phyloP scores from a whole-genome alignment of 768 basidiomycete genomes.

The Boletus eberwhitei region DNA sequence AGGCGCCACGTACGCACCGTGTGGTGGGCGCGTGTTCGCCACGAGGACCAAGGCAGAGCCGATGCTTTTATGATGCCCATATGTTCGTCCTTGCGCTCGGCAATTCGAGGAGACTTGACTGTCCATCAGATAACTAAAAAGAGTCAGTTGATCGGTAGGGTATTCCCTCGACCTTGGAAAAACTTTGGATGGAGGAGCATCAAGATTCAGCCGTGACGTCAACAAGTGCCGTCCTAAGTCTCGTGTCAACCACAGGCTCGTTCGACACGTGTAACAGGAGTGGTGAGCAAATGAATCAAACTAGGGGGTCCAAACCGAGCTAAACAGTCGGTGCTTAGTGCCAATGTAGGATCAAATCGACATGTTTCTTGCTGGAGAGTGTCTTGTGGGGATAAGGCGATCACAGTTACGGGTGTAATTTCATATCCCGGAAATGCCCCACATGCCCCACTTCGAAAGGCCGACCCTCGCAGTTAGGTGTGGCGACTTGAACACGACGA shows the following conservation, averaged over 20 bases:
- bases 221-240: background rate
- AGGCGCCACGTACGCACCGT: constrained; percentile 10
- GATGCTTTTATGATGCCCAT: background rate
- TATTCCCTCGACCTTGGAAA: background rate
- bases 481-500: background rate
- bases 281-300: background rate
- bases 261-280: background rate
- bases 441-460: constrained; percentile 2
- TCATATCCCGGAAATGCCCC: constrained; percentile 17
- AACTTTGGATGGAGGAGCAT: background rate
- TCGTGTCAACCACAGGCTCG: background rate
- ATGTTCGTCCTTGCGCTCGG: background rate
- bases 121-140: background rate
- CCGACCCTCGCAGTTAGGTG: background rate
- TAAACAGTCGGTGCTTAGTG: background rate
- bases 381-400: background rate
- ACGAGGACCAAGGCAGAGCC: constrained; percentile 12
- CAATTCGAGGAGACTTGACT: background rate
- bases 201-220: background rate
- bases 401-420: background rate
- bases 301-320: background rate
- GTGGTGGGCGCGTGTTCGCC: constrained; percentile 14
- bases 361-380: background rate
- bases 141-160: background rate
- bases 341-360: background rate